These are phyloP conservation scores for Chytriomyces sp. DNA, from an alignment of 192 early-diverging fungal genomes.

Conservation along the genomic window DNA sequence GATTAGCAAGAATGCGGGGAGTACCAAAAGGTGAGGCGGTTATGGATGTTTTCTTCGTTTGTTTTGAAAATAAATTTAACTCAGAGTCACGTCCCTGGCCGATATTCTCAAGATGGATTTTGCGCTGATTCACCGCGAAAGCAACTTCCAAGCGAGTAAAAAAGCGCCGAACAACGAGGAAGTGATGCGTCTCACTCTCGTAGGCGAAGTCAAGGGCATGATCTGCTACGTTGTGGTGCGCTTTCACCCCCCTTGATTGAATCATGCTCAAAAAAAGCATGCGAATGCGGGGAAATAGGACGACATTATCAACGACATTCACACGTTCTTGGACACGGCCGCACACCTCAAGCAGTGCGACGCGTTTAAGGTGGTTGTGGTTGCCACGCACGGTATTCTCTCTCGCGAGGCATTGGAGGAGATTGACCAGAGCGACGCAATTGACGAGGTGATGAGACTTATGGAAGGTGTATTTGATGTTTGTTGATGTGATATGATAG, in stretches of 20 bases:
- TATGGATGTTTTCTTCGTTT: background rate
- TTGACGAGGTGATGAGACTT: conserved; percentile 77
- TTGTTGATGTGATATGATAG: no score
- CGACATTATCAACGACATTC: conserved; percentile 90
- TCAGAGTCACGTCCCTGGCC: conserved; percentile 89
- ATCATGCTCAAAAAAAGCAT: no score
- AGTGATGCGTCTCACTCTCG: conserved; percentile 55
- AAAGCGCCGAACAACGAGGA: conserved; percentile 5
- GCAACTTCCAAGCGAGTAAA: conserved; percentile 49
- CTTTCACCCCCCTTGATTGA: no score
- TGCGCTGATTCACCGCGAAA: conserved; percentile 93
- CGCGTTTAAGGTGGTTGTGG: conserved; percentile 84
- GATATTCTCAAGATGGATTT: conserved; percentile 92
- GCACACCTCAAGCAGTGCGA: conserved; percentile 84
- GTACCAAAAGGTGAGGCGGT: conserved; percentile 76
- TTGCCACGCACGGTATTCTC: conserved; percentile 94
- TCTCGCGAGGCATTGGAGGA: conserved; percentile 83
- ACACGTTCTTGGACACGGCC: conserved; percentile 90
- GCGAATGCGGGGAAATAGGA: no score
- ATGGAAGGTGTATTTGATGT: no score
- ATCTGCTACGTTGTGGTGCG: conserved; percentile 53
- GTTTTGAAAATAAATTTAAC: background rate
- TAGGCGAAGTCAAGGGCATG: conserved; percentile 54
- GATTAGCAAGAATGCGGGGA: conserved; percentile 94
- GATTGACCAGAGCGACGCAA: conserved; percentile 78